These are phyloP conservation scores for Huntiella bhutanensis DNA, from an alignment of 2,329 filamentous ascomycete species.

Conservation along the genomic window DNA sequence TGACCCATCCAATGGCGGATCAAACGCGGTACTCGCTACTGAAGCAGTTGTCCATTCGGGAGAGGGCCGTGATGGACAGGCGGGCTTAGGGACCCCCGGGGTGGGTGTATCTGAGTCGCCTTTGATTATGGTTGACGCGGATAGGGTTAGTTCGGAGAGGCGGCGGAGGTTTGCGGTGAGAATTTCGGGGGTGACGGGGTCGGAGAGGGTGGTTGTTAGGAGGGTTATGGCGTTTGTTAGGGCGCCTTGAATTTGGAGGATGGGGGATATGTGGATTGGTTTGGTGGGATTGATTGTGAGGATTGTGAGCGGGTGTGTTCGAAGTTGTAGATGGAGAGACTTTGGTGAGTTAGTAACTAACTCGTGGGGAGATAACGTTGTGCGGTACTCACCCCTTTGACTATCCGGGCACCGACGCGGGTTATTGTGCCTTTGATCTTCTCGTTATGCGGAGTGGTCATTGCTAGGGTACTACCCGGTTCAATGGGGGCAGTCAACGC, in stretches of 20 bases:
- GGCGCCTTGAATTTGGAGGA: constrained; percentile 53
- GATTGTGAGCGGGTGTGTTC: constrained; percentile 39
- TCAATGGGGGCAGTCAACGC: constrained; percentile 69
- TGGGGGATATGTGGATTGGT: constrained; percentile 44
- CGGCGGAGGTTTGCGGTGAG: constrained; percentile 36
- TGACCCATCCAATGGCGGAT: constrained; percentile 29
- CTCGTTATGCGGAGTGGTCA: constrained; percentile 75
- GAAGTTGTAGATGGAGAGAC: constrained; percentile 61
- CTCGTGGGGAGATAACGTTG: background rate
- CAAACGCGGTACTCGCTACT: constrained; percentile 25
- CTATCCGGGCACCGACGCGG: constrained; percentile 71
- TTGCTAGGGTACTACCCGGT: constrained; percentile 69
- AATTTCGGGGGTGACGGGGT: constrained; percentile 34
- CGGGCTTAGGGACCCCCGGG: background rate
- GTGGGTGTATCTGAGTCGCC: constrained; percentile 19
- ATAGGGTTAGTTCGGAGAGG: constrained; percentile 33
- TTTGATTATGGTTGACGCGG: constrained; percentile 34
- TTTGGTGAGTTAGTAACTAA: constrained; percentile 17
- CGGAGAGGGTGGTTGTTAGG: constrained; percentile 53
- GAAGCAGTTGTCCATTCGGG: constrained; percentile 27
- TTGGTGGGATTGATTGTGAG: constrained; percentile 29
- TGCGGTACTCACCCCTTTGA: constrained; percentile 54
- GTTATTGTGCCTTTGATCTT: constrained; percentile 84
- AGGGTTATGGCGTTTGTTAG: constrained; percentile 73
- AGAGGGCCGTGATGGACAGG: constrained; percentile 14